These are phyloP conservation scores for Eucalyptus cloeziana DNA, from an alignment of 345 rosid species.

Conservation along the genomic window DNA sequence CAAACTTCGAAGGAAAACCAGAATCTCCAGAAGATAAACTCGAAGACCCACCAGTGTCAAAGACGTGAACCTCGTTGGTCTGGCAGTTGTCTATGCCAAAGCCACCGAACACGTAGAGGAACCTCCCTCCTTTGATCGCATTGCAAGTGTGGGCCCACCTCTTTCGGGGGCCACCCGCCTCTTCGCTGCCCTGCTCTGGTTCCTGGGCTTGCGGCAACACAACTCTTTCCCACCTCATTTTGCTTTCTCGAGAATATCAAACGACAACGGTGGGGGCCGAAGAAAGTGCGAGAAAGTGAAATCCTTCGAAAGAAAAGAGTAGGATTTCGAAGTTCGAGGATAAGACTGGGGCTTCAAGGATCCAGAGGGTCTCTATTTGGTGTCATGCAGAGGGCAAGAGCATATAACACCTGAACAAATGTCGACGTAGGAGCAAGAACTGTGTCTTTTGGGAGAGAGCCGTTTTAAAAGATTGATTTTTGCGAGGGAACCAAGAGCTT, in stretches of 20 bases:
- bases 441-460: neutral
- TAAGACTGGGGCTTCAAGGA: neutral
- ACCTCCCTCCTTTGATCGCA: constrained; percentile 52
- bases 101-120: constrained; percentile 87
- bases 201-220: constrained; percentile 7
- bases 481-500: neutral
- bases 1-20: neutral
- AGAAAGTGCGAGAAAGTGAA: neutral
- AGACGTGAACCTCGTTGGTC: constrained; percentile 91
- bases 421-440: neutral
- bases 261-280: fast-evolving
- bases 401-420: neutral
- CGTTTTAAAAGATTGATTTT: neutral
- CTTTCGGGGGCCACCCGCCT: constrained; percentile 49
- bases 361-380: neutral
- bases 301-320: neutral
- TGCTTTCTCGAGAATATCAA: neutral
- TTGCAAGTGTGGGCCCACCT: constrained; percentile 44
- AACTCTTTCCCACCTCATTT: constrained; percentile 75
- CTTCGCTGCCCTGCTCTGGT: constrained; percentile 3
- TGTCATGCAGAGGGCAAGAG: neutral
- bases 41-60: constrained; percentile 59
- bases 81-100: constrained; percentile 86
- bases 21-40: neutral
- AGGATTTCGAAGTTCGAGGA: neutral